Base-by-base conservation (phyloP, 345 rosid species). In the Orychophragmus violaceus region DNA sequence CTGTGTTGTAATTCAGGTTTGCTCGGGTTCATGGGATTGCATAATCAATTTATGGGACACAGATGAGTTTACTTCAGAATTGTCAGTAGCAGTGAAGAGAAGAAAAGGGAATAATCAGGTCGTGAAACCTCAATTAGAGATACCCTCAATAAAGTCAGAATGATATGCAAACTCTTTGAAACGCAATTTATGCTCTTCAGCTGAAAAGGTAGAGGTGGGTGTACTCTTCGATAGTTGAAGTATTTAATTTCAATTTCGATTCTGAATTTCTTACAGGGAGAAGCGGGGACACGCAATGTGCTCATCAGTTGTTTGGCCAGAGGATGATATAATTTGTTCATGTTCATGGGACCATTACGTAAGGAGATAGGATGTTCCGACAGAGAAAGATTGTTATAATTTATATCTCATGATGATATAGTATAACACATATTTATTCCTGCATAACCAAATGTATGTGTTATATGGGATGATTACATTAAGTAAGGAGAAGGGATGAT, bases 281-380 rank as follows among this genome's bases (percentile, higher is more conserved):
- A 76, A 74, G 85, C 96, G 12, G 65, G 81, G 22, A 94, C 72
- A 85, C 90, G 42, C 96, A 90, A 62, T 82, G 90, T 30, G 87
- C 21, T 88, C 95, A 35, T 81, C 89, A 30, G 95, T 94, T 52
- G 70, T 81, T 68, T 94, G 99, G 99, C 96, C 95, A 24, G 83
- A 85, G 72, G 49, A 37, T 5, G 86, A 80, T 62, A 76, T 83
- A 19, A 80, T 94, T 44, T 90, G 83, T 68, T 94, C 97, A 65
- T 76, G 90, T 49, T 94, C 99, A 9, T 90, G 92, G 97, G 99
- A 94, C 77, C 96, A 90, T 65, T 88, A 96, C 56, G 74, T 94
- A 29, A 90, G 87, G 64, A 77, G 69, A 71, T 94, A 97, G 99
- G 97, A 90, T 78, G 87, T 81, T 12, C 86, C 82, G 78, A 83